phyloP scores from a whole-genome alignment of 2,329 filamentous ascomycete genomes.

The Acephala macrosclerotiorum region DNA sequence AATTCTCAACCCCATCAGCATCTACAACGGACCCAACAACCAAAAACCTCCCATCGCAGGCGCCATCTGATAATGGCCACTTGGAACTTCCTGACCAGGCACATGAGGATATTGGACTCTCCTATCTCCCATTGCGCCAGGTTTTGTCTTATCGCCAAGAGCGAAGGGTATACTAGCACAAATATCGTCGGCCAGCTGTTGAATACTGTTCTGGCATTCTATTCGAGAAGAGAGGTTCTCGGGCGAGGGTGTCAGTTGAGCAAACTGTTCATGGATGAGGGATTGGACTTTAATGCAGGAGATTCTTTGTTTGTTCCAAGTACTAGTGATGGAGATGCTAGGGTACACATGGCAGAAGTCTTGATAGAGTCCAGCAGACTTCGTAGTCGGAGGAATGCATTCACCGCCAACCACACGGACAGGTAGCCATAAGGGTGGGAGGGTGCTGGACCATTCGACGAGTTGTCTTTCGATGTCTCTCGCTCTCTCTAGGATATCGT shows the following conservation, averaged over 20 bases:
- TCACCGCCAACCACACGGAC: conserved; percentile 5
- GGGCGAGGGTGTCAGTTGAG: background rate
- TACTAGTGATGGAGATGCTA: conserved; percentile 6
- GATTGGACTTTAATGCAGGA: background rate
- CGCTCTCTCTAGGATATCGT: background rate
- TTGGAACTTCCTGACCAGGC: conserved; percentile 10
- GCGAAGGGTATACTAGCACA: conserved; percentile 23
- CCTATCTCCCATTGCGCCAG: conserved; percentile 14
- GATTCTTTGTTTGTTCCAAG: conserved; percentile 19
- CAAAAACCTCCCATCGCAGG: conserved; percentile 21
- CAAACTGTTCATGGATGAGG: background rate
- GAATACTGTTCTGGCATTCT: conserved; percentile 6
- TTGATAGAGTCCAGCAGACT: conserved; percentile 19
- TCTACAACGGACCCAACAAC: conserved; percentile 11
- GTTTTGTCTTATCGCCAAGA: conserved; percentile 16
- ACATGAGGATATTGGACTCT: conserved; percentile 17
- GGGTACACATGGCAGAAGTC: conserved; percentile 19
- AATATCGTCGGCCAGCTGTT: conserved; percentile 21
- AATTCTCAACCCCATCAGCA: conserved; percentile 10
- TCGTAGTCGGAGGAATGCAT: conserved; percentile 4
- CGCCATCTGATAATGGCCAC: conserved; percentile 18
- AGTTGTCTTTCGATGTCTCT: conserved; percentile 18
- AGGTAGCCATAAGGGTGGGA: conserved; percentile 14
- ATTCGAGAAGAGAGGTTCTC: conserved; percentile 3
- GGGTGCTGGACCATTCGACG: conserved; percentile 3